Conservation (phyloP, 345 rosid species). For the Kandelia obovata region DNA sequence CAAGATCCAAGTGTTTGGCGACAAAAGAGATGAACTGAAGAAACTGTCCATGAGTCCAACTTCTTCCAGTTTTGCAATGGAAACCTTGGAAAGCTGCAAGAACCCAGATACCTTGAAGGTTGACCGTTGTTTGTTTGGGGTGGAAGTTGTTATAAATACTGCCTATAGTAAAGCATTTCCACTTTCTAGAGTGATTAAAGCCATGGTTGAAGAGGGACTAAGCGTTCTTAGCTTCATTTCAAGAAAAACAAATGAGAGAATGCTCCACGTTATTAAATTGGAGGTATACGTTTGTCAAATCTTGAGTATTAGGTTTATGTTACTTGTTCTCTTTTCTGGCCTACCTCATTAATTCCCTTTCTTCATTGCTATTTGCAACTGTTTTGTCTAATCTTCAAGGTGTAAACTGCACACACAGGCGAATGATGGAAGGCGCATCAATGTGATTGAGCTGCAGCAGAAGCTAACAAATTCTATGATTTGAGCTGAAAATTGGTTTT, state of each 20-base stretch:
- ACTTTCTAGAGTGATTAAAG: conserved; percentile 30
- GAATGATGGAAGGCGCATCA: conserved; percentile 16
- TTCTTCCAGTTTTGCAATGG: not conserved
- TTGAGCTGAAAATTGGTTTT: not conserved
- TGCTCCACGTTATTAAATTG: conserved; percentile 29
- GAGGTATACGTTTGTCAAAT: conserved; percentile 29
- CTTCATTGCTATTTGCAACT: not conserved
- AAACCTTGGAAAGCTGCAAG: conserved; percentile 10
- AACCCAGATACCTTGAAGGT: conserved; percentile 21
- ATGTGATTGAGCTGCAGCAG: conserved; percentile 22
- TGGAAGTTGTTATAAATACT: conserved; percentile 34
- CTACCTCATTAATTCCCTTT: not conserved
- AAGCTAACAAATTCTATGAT: conserved; percentile 18
- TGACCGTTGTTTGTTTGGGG: conserved; percentile 29
- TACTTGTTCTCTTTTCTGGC: not conserved
- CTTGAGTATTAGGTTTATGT: not conserved
- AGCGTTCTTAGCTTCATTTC: conserved; percentile 32
- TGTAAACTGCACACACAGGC: conserved; percentile 12
- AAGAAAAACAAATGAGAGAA: conserved; percentile 28
- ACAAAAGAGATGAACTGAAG: conserved; percentile 36
- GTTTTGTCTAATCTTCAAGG: not conserved
- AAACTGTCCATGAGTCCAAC: conserved; percentile 4
- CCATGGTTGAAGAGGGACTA: conserved; percentile 31
- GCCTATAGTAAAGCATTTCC: conserved; percentile 18
- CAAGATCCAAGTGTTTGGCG: conserved; percentile 28